phyloP scores from a whole-genome alignment of 495 filamentous ascomycete genomes.

The Aspergillus haitiensis region DNA sequence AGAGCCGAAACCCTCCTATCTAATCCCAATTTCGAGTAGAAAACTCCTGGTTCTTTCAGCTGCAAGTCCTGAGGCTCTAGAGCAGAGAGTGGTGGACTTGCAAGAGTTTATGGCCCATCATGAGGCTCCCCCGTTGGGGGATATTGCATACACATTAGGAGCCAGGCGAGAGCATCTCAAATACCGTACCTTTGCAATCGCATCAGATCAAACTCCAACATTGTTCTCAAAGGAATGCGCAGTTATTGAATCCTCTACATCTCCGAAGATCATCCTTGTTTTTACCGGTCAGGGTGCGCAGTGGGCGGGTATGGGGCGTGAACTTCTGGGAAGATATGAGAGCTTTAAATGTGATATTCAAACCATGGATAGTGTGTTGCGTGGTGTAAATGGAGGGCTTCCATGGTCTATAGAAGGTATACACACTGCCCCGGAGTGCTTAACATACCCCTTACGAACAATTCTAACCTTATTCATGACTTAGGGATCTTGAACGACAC shows the following conservation, averaged over 20 bases:
- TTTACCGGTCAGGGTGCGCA: constrained; percentile 29
- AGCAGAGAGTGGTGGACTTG: not conserved
- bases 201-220: not conserved
- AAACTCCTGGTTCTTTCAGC: not conserved
- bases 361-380: not conserved
- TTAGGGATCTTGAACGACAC: constrained; percentile 1
- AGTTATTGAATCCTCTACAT: not conserved
- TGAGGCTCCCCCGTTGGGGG: not conserved
- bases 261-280: constrained; percentile 17
- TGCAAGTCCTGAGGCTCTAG: not conserved
- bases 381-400: not conserved
- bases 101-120: not conserved
- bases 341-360: not conserved
- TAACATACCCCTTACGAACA: not conserved
- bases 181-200: not conserved
- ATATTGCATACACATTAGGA: not conserved
- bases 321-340: constrained; percentile 11
- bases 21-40: too few species aligned
- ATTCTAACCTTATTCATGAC: too few species aligned
- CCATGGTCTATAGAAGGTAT: constrained; percentile 8
- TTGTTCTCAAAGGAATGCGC: not conserved
- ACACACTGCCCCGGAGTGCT: not conserved
- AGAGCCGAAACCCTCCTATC: too few species aligned
- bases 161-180: not conserved
- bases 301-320: constrained; percentile 28